Conservation (phyloP, 352 stramenopile genomes). For the Pythium brassicae region DNA sequence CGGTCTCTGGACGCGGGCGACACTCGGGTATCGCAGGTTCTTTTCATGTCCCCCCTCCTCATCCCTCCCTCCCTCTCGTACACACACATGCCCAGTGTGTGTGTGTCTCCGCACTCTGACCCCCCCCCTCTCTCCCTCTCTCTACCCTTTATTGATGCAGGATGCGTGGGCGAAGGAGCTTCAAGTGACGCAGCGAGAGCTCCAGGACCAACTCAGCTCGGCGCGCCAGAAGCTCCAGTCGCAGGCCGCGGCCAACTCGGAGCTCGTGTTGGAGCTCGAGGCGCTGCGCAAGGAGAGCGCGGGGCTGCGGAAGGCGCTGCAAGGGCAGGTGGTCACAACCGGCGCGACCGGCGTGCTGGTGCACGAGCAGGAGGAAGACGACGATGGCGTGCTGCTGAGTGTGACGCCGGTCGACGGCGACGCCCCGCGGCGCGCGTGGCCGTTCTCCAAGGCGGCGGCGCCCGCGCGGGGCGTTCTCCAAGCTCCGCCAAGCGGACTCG, state of each 20-base stretch:
- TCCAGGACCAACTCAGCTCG: conserved; percentile 62
- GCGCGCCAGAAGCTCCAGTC: conserved; percentile 65
- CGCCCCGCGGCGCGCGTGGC: not conserved
- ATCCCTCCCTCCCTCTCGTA: no score
- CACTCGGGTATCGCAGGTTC: conserved; percentile 69
- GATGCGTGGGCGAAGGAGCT: conserved; percentile 82
- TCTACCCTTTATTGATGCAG: conserved; percentile 22
- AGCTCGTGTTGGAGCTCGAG: conserved; percentile 65
- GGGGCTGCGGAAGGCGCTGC: conserved; percentile 45
- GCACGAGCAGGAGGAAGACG: conserved; percentile 70
- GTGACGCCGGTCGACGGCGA: conserved; percentile 42
- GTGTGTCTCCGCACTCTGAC: not conserved
- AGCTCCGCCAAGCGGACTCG: conserved; percentile 3
- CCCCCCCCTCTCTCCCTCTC: not conserved
- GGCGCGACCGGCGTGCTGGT: conserved; percentile 54
- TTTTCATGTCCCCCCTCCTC: conserved; percentile 16
- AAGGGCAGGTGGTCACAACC: conserved; percentile 78
- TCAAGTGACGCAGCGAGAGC: conserved; percentile 70
- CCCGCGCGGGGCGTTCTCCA: not conserved
- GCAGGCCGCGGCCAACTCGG: conserved; percentile 71
- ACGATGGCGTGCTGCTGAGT: conserved; percentile 73
- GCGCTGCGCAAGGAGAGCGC: conserved; percentile 60
- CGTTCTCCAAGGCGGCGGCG: not conserved
- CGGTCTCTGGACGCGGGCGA: conserved; percentile 80
- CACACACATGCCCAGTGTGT: not conserved